Conservation (phyloP, 192 early-diverging fungal species). For the Coemansia sp. region DNA sequence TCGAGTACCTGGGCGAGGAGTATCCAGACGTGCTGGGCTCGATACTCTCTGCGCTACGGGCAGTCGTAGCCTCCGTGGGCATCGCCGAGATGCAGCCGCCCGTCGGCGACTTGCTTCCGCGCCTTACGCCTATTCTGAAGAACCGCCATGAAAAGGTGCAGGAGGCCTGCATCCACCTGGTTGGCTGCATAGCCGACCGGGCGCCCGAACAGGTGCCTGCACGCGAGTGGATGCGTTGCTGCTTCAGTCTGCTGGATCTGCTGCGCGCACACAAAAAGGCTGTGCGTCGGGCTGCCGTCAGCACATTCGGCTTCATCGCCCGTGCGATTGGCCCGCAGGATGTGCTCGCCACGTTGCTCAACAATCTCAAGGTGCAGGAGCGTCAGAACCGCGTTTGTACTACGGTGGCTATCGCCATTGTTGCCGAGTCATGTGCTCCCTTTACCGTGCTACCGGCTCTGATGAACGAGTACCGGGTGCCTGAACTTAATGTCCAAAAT, state of each 20-base stretch:
- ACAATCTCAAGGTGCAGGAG: slow-evolving; percentile 98
- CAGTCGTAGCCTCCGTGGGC: slow-evolving; percentile 97
- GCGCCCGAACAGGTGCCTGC: slow-evolving; percentile 94
- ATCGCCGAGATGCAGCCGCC: slow-evolving; percentile 98
- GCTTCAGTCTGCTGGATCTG: slow-evolving; percentile 96
- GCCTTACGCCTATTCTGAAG: slow-evolving; percentile 96
- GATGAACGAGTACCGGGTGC: slow-evolving; percentile 99
- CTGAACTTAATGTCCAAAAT: slow-evolving; percentile 99
- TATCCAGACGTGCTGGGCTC: slow-evolving; percentile 98
- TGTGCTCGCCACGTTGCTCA: slow-evolving; percentile 93
- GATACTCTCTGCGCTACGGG: slow-evolving; percentile 86
- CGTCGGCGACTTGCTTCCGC: slow-evolving; percentile 93
- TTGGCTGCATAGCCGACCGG: slow-evolving; percentile 97
- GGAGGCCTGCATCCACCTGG: slow-evolving; percentile 90
- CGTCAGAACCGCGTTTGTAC: slow-evolving; percentile 99
- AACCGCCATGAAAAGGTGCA: slow-evolving; percentile 97
- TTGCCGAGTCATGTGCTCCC: slow-evolving; percentile 94
- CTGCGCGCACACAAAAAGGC: slow-evolving; percentile 94
- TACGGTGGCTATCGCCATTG: slow-evolving; percentile 96
- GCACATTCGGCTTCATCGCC: slow-evolving; percentile 99
- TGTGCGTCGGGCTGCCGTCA: slow-evolving; percentile 94
- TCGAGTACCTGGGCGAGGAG: slow-evolving; percentile 98
- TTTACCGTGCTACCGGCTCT: slow-evolving; percentile 97
- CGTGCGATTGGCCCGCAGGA: slow-evolving; percentile 99
- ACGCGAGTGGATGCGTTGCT: slow-evolving; percentile 99